Evolutionary conservation across 192 early-diverging fungal species (phyloP).

Genomic region (Coemansia sp.): DNA sequence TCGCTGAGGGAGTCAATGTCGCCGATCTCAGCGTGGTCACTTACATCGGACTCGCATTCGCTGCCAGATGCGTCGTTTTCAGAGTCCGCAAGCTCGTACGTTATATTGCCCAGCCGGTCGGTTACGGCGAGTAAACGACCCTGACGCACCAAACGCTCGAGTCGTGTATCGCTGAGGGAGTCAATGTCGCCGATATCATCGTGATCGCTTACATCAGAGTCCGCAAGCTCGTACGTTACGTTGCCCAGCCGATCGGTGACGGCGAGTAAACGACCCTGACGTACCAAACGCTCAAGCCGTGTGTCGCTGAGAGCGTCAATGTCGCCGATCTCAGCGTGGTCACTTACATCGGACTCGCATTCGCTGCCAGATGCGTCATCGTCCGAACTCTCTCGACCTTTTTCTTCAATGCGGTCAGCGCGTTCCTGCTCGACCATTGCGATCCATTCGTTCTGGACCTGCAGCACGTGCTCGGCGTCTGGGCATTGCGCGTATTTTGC

Average conservation of each 20-base stretch:
- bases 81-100: constrained; percentile 9
- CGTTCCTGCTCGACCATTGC: constrained; percentile 69
- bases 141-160: constrained; percentile 38
- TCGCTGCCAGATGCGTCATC: constrained; percentile 11
- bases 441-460: constrained; percentile 79
- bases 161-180: constrained; percentile 8
- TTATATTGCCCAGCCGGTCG: constrained; percentile 47
- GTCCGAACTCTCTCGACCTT: constrained; percentile 15
- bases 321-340: constrained; percentile 14
- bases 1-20: too few relatives aligned
- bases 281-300: constrained; percentile 37
- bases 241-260: constrained; percentile 46
- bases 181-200: constrained; percentile 14
- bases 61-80: too few relatives aligned
- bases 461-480: constrained; percentile 68
- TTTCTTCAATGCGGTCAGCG: constrained; percentile 29
- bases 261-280: constrained; percentile 27
- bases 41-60: too few relatives aligned
- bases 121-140: constrained; percentile 31
- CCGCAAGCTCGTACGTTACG: constrained; percentile 21
- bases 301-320: constrained; percentile 7
- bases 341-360: constrained; percentile 23
- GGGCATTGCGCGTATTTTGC: constrained; percentile 74
- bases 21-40: too few relatives aligned
- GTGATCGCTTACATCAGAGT: constrained; percentile 19